A percentile compares a stretch with the other conserved stretches of the same genome.
Conservation (phyloP, 345 rosid species). For the Gossypium stocksii region DNA sequence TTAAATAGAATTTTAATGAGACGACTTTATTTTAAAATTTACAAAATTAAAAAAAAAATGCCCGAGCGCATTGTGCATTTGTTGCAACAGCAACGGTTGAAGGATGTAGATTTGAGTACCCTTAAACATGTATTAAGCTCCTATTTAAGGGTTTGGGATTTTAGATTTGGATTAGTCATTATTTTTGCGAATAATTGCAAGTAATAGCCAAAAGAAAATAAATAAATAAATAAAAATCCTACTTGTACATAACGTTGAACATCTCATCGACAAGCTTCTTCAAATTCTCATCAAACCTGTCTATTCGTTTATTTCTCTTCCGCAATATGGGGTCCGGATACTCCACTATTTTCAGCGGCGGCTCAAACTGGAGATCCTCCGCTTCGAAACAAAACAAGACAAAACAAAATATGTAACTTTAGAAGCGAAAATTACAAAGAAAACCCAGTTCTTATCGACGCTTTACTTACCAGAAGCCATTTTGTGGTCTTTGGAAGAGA, state of each 20-base stretch:
- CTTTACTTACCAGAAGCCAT: conserved; percentile 49
- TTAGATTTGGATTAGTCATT: neutral
- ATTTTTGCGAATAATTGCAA: neutral
- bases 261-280: conserved; percentile 74
- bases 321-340: conserved; percentile 86
- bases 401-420: neutral
- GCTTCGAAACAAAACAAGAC: conserved; percentile 30
- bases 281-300: conserved; percentile 67
- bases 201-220: neutral
- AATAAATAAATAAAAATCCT: conserved; percentile 22
- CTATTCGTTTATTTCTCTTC: conserved; percentile 67
- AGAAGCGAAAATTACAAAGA: neutral
- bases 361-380: conserved; percentile 64
- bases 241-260: conserved; percentile 97
- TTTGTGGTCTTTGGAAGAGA: conserved; percentile 30
- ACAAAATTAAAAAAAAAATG: too few species aligned
- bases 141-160: neutral
- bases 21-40: too few species aligned
- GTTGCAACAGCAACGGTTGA: too few species aligned
- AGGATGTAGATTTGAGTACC: too few species aligned
- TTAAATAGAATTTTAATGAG: too few species aligned
- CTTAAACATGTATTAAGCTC: too few species aligned
- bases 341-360: conserved; percentile 70
- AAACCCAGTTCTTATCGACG: neutral
- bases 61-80: too few species aligned